Conservation (phyloP, 768 basidiomycete species). For the Hericium coralloides region DNA sequence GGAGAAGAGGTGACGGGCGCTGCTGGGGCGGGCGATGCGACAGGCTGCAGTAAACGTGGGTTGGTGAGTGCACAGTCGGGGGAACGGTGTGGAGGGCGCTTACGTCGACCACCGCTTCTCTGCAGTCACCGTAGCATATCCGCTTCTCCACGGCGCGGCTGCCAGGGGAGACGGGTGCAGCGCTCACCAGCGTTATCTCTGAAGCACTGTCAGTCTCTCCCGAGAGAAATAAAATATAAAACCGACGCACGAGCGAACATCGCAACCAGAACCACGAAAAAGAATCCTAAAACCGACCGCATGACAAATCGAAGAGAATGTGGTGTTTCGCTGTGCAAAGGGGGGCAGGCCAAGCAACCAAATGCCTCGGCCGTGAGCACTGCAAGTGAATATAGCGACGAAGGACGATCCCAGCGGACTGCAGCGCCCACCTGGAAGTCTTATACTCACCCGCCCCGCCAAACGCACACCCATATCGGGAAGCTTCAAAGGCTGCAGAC, state of each 20-base stretch:
- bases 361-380: background rate
- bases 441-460: background rate
- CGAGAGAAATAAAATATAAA: background rate
- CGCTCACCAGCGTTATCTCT: no score
- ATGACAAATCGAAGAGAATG: background rate
- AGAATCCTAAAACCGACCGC: background rate
- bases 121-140: background rate
- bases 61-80: background rate
- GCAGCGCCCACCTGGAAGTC: background rate
- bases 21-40: no score
- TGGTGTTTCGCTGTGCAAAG: background rate
- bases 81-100: background rate
- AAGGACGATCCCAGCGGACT: background rate
- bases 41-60: background rate
- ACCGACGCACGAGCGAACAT: background rate
- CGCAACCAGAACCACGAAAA: background rate
- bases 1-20: background rate
- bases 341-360: background rate
- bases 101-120: background rate
- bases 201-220: background rate
- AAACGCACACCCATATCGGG: background rate
- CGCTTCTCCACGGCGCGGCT: background rate
- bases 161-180: no score
- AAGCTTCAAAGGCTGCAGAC: background rate
- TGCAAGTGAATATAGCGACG: background rate